Conservation (phyloP, 257 asterid genomes). For the Nyctanthes arbortristis region DNA sequence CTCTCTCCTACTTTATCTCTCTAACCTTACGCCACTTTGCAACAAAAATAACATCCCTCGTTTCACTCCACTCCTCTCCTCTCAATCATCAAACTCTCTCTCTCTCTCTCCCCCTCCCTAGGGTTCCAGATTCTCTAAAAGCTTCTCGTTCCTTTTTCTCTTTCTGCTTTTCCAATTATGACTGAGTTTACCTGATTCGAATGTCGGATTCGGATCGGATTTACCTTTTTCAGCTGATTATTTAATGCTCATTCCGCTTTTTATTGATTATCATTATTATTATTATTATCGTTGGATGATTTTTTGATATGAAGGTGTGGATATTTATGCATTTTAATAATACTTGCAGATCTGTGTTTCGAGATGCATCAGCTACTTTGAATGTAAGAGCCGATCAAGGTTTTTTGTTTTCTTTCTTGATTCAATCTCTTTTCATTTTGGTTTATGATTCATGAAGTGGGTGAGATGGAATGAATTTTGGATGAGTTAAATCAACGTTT, state of each 20-base stretch:
- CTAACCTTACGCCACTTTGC: constrained; percentile 17
- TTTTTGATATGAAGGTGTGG: background rate
- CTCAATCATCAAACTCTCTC: background rate
- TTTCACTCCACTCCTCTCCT: constrained; percentile 17
- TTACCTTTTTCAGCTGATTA: constrained; percentile 18
- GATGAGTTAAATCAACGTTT: background rate
- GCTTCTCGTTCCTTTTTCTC: background rate
- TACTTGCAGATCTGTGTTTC: constrained; percentile 55
- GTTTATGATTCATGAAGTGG: constrained; percentile 12
- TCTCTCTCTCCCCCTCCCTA: constrained; percentile 25
- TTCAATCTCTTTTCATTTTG: background rate
- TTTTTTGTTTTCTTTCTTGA: background rate
- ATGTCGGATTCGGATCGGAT: constrained; percentile 55
- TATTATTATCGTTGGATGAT: background rate
- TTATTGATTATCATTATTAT: background rate
- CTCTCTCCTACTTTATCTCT: constrained; percentile 18
- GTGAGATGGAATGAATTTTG: constrained; percentile 8
- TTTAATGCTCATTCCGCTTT: background rate
- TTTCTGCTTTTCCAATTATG: background rate
- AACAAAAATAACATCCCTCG: constrained; percentile 11
- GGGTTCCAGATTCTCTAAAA: constrained; percentile 45
- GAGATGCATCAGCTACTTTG: constrained; percentile 37
- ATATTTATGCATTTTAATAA: constrained; percentile 10
- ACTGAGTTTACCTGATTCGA: constrained; percentile 24
- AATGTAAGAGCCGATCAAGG: constrained; percentile 54